These are phyloP conservation scores for Chalaropsis ovoidea DNA, from an alignment of 2,329 filamentous ascomycete genomes.

Conservation along the genomic window DNA sequence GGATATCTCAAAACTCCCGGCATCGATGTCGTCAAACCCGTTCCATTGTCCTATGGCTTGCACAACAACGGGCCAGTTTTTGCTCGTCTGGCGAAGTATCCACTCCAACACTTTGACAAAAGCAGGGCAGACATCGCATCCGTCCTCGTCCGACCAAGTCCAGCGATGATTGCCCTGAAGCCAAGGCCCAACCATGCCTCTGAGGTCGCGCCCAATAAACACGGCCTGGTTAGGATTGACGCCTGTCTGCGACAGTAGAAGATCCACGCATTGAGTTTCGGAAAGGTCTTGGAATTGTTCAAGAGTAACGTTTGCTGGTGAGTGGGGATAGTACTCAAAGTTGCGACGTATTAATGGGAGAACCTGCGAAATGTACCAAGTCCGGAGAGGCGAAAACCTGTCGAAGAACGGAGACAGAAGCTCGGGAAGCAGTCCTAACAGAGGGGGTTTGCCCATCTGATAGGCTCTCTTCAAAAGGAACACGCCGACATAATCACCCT, in stretches of 20 bases:
- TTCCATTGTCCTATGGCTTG: conserved; percentile 60
- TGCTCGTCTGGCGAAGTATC: conserved; percentile 50
- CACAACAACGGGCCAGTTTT: conserved; percentile 53
- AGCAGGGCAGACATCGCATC: conserved; percentile 40
- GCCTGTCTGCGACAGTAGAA: conserved; percentile 51
- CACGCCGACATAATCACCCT: conserved; percentile 46
- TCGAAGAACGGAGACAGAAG: conserved; percentile 59
- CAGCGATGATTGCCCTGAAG: conserved; percentile 38
- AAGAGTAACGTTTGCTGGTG: conserved; percentile 43
- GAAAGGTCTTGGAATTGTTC: conserved; percentile 53
- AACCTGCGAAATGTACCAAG: conserved; percentile 59
- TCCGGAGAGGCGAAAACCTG: conserved; percentile 49
- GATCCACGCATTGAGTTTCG: conserved; percentile 48
- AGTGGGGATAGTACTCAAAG: conserved; percentile 56
- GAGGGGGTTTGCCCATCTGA: conserved; percentile 59
- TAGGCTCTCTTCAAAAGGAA: conserved; percentile 61
- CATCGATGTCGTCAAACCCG: conserved; percentile 59
- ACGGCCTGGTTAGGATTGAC: conserved; percentile 33
- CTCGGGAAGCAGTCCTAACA: conserved; percentile 56
- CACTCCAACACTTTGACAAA: conserved; percentile 63
- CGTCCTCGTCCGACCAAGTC: conserved; percentile 28
- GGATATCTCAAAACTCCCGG: conserved; percentile 47
- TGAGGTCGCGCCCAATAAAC: conserved; percentile 53
- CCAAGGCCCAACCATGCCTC: conserved; percentile 62
- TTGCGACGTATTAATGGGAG: conserved; percentile 59